Base-by-base conservation (phyloP, 306 rosid species). In the Albizia julibrissin region DNA sequence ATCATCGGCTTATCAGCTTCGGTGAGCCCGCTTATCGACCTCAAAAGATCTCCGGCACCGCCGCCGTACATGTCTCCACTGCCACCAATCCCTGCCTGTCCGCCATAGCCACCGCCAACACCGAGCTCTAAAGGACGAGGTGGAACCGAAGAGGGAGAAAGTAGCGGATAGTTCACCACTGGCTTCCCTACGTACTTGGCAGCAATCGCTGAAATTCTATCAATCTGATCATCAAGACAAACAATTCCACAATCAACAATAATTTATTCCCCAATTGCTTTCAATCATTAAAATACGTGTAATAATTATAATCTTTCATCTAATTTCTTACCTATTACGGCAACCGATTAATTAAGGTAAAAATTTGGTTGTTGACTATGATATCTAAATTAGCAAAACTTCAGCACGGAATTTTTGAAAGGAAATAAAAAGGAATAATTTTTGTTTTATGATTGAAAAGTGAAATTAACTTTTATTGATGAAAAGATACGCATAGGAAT, bases 131-230 rank as follows among this genome's bases (percentile, higher is more conserved):
- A 65, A 11, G 91, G 94, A 6, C 99, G 92, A 4, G 97, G 75
- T 24, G 96, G 89, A 18, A 90, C 88, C 6, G 98, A 85, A 22
- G 98, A 85, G 21, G 96, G 85, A 6, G 97, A 88, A 13, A 95
- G 78, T 7, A 91, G 81, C 39, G 99, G 91, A 81, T 90, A 96
- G 88, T 85, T 93, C 82, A 82, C 94, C 15, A 90, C 91, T 2
- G 99, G 98, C 86, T 96, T 96, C 19, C 99, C 99, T 3, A 92
- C 97, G 12, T 96, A 93, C 76, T 96, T 96, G 0, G 99, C 99
- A 27, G 99, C 99, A 46, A 96, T 96, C 4, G 91, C 94, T 40
- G 98, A 93, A 40, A 96, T 96, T 40, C 99, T 78, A 71, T 96
- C 99, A 76, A 94, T 94, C 99, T 94, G 87, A 37, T 5, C 0